A percentile compares a stretch with the other conserved stretches of the same genome.
Conservation (phyloP, 345 rosid species). For the Eucalyptus fibrosa region DNA sequence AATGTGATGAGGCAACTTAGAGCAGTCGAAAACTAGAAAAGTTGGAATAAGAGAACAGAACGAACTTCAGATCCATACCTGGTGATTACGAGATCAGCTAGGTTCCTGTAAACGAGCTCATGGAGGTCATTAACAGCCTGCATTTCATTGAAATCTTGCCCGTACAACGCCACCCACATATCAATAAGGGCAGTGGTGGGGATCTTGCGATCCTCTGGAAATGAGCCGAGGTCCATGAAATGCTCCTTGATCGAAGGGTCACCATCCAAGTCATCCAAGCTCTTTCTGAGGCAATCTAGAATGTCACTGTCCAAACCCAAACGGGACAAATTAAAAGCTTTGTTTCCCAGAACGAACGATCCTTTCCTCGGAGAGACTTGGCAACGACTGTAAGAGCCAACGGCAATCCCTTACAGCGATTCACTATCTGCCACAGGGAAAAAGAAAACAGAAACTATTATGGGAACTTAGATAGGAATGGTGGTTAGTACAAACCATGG, state of each 20-base stretch:
- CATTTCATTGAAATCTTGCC: neutral
- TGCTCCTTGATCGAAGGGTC: slow-evolving; percentile 16
- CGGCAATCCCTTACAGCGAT: too few relatives aligned
- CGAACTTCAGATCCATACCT: slow-evolving; percentile 11
- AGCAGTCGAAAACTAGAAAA: neutral
- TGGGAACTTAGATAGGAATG: too few relatives aligned
- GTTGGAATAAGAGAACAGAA: neutral
- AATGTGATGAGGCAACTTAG: neutral
- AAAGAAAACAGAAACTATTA: too few relatives aligned
- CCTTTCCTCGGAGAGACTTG: too few relatives aligned
- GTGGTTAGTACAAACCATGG: too few relatives aligned
- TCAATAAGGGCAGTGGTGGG: neutral
- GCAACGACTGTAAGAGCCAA: too few relatives aligned
- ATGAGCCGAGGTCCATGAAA: slow-evolving; percentile 47
- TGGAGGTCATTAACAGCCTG: slow-evolving; percentile 11
- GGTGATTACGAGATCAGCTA: slow-evolving; percentile 8
- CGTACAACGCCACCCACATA: neutral
- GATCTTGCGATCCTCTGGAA: slow-evolving; percentile 27
- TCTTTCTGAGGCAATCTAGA: slow-evolving; percentile 24
- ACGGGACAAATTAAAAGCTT: neutral
- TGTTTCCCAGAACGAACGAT: too few relatives aligned
- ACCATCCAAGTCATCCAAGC: slow-evolving; percentile 20
- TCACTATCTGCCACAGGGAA: too few relatives aligned
- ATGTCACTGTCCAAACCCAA: slow-evolving; percentile 7
- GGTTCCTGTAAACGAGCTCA: slow-evolving; percentile 28